Evolutionary conservation across 1,284 basidiomycete genomes (phyloP), one percentile per base, ranked within the genome.

Genomic region (Microbotryomycetes sp.): DNA sequence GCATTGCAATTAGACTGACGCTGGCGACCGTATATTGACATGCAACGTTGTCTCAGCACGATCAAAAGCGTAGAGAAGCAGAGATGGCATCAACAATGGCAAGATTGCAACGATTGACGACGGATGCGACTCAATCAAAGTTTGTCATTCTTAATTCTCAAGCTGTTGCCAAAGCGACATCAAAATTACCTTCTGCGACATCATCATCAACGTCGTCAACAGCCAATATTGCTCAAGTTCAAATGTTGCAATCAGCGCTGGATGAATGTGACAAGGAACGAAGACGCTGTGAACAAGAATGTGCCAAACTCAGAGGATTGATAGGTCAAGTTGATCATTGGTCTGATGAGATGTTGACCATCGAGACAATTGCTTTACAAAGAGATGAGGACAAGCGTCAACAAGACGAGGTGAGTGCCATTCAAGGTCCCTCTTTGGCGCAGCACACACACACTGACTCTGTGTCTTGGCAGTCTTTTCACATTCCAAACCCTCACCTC

Each of bases 61-160:
- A 68, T 49, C 60, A 56, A 23, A 68, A 68, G 56, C 64, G 64
- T 42, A 63, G 66, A 14, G 66, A 68, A 49, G 49, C 52, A 45
- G 61, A 65, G 29, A 49, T 64, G 4, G 46, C 53, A 9, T 15
- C 59, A 3, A 56, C 60, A 6, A 62, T 58, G 36, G 23, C 54
- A 3, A 56, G 64, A 3, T 51, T 68, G 0, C 64, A 65, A 32
- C 60, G 62, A 19, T 57, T 63, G 30, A 59, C 60, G 14, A 51
- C 66, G 15, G 58, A 62, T 7, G 46, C 63, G n/a, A 19, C 50
- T 22, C 49, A 48, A 7, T 48, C 52, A 19, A 32, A 49, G n/a
- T 16, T 62, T 19, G 50, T 42, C 28, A 28, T 58, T 26, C 46
- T 54, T 7, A 58, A 58, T 31, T 19, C 51, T 4, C 32, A 55